Evolutionary conservation across 306 rosid genomes (phyloP), one percentile per base, ranked within the genome.

Genomic region (Prunus mongolica): DNA sequence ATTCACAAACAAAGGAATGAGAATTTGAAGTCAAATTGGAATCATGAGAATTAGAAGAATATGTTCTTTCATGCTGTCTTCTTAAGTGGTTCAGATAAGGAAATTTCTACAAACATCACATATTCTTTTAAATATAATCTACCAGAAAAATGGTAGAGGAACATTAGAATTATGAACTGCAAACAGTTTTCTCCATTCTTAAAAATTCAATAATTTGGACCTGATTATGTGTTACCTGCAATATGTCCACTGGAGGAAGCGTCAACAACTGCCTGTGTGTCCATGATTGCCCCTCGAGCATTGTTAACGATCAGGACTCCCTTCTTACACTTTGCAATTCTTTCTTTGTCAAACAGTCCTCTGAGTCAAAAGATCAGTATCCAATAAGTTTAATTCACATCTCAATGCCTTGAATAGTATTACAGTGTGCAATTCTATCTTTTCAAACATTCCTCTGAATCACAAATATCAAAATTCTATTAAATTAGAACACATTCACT

Each of bases 251-350:
- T 92, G 45, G 88, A 74, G 77, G 91, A 89, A 85, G 96, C 97
- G 66, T 95, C 96, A 8, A 86, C 95, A 73, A 94, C 90, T 15
- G 98, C 97, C 79, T 91, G 93, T 0, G 97, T 83, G 8, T 95
- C 97, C 99, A 92, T 88, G 67, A 95, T 87, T 27, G 99, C 99
- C 5, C 97, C 99, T 16, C 97, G 87, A 76, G 98, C 98, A 83
- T 93, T 93, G 91, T 90, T 91, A 65, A 90, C 97, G 47, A 90
- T 83, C 84, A 90, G 76, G 69, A 94, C 97, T 79, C 97, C 98
- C 83, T 88, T 93, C 92, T 87, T 90, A 77, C 89, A 90, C 86
- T 91, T 91, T 0, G 92, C 91, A 72, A 93, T 89, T 80, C 84
- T 87, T 45, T 78, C 84, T 81, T 91, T 90, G 86, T 91, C 86